Conservation (phyloP, 331 rosid genomes). For the Rhamnella rubrinervis region DNA sequence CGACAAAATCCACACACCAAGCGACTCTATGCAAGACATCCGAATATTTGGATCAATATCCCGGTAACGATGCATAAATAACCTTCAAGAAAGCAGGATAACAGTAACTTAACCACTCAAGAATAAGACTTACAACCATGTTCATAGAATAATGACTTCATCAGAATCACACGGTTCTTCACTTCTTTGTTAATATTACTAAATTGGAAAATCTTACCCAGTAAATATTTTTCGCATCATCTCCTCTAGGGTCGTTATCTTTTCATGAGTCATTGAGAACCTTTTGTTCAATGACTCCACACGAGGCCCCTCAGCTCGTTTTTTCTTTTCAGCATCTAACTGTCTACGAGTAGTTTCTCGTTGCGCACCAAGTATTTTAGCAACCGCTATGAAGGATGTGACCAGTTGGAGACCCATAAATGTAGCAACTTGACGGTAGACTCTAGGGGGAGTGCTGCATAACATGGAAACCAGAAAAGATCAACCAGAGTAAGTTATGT, state of each 20-base stretch:
- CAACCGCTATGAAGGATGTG: conserved; percentile 79
- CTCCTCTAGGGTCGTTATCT: conserved; percentile 81
- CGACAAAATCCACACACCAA: conserved; percentile 91
- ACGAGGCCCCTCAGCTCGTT: conserved; percentile 86
- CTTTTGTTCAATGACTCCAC: conserved; percentile 87
- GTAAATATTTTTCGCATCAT: conserved; percentile 96
- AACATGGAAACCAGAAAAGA: conserved; percentile 19
- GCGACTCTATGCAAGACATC: conserved; percentile 83
- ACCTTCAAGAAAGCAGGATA: conserved; percentile 57
- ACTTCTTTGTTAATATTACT: conserved; percentile 4
- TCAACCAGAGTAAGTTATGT: conserved; percentile 21
- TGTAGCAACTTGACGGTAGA: conserved; percentile 92
- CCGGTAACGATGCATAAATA: conserved; percentile 96
- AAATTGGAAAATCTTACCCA: conserved; percentile 63
- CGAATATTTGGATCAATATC: conserved; percentile 89
- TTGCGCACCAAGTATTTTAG: conserved; percentile 78
- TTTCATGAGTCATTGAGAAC: conserved; percentile 76
- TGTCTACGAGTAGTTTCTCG: conserved; percentile 96
- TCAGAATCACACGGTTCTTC: conserved; percentile 9
- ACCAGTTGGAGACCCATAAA: conserved; percentile 93
- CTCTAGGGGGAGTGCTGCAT: conserved; percentile 94
- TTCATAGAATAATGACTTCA: conserved; percentile 2
- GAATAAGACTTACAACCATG: conserved; percentile 21
- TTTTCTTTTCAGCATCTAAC: conserved; percentile 95
- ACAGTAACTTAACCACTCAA: conserved; percentile 25